Evolutionary conservation across 345 rosid species (phyloP).

Genomic region (Clausena lansium): DNA sequence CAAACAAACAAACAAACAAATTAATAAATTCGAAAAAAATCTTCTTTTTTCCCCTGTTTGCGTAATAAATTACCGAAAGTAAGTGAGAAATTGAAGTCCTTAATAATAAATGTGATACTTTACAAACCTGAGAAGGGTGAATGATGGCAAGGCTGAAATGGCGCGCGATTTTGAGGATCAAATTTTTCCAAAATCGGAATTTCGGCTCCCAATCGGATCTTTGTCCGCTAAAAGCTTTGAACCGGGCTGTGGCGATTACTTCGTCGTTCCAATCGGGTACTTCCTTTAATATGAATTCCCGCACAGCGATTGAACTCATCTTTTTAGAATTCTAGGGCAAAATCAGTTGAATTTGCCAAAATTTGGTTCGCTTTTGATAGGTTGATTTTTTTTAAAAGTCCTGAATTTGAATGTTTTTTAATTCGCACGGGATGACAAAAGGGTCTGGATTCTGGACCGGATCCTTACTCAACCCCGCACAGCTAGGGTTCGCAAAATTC

Average conservation of each 20-base stretch:
- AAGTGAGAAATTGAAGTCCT: background rate
- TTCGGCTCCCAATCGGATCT: conserved; percentile 83
- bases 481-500: no score
- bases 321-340: background rate
- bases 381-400: background rate
- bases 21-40: background rate
- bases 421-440: background rate
- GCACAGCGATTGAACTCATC: conserved; percentile 44
- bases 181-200: conserved; percentile 75
- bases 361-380: background rate
- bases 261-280: conserved; percentile 89
- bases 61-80: background rate
- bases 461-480: background rate
- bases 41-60: background rate
- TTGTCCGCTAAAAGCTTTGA: conserved; percentile 89
- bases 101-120: background rate
- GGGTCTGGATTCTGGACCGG: background rate
- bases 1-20: conserved; percentile 2
- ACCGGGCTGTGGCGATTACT: conserved; percentile 62
- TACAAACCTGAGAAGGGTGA: conserved; percentile 59
- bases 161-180: conserved; percentile 61
- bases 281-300: conserved; percentile 55
- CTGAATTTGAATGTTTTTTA: background rate
- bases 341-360: background rate
- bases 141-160: conserved; percentile 45